Evolutionary conservation across 345 rosid species (phyloP), one percentile per base, ranked within the genome.

Genomic region (Salix purpurea): DNA sequence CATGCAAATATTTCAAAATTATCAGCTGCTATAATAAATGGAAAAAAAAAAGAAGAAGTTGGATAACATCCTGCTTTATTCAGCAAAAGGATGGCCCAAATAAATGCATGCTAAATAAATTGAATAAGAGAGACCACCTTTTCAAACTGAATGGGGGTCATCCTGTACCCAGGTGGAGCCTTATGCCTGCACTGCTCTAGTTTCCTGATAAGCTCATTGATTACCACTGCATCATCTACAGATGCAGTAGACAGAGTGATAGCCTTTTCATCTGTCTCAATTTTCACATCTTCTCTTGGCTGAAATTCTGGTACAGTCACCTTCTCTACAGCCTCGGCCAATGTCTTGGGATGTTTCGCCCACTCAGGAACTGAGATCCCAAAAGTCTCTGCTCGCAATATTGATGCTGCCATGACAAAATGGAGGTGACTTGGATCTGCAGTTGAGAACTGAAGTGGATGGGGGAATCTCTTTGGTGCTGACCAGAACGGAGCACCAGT

Each of bases 401-500:
- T 87, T 46, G 99, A 85, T 70, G 90, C 93, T 52, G 99, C 92
- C 91, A 81, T 82, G 75, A 89, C 76, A 82, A 89, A 96, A 37
- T 87, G 87, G 71, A 92, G 87, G 76, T 91, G 93, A 80, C 93
- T 84, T 21, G 82, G 79, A 84, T 96, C 98, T 5, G 86, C 74
- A 67, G 91, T 46, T 28, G 97, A 88, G 88, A 91, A 89, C 76
- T 87, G 82, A 60, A 96, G 96, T 2, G 98, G 96, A 2, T 64
- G 91, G 67, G 99, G 99, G 80, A 94, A 96, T 40, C 98, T 85
- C 83, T 96, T 96, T 65, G 99, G 98, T 60, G 99, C 99, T 9
- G 99, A 96, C 98, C 98, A 96, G 88, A 96, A 96, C 2, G 97
- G 97, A 77, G 93, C 91, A 40, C 99, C 98, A 3, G 91, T 92